Conservation (phyloP, 345 rosid species). For the Citrus medica region DNA sequence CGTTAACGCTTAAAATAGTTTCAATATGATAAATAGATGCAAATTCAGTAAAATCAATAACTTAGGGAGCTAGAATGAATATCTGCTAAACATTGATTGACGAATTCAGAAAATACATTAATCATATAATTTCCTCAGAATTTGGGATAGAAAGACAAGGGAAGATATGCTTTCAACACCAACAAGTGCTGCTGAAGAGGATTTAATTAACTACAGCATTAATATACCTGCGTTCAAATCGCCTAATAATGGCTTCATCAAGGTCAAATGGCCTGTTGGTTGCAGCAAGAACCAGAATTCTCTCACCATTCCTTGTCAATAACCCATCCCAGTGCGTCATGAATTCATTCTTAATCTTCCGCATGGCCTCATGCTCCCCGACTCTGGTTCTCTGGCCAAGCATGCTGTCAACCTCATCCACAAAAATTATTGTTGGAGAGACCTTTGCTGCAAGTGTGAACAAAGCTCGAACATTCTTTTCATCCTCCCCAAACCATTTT, state of each 20-base stretch:
- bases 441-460: conserved; percentile 95
- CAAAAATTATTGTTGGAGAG: conserved; percentile 92
- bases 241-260: conserved; percentile 98
- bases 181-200: not conserved
- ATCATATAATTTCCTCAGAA: not conserved
- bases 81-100: not conserved
- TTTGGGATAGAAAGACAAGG: not conserved
- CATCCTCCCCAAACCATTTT: conserved; percentile 99
- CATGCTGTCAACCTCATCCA: conserved; percentile 99
- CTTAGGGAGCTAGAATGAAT: not conserved
- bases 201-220: not conserved
- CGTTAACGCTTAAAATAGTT: not conserved
- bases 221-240: conserved; percentile 83
- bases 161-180: not conserved
- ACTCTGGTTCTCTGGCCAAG: conserved; percentile 94
- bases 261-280: conserved; percentile 99
- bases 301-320: conserved; percentile 76
- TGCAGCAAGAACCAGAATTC: conserved; percentile 97
- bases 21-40: not conserved
- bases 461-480: conserved; percentile 88
- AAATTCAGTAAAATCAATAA: not conserved
- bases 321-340: conserved; percentile 99
- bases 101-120: not conserved
- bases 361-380: conserved; percentile 99
- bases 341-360: conserved; percentile 95